Evolutionary conservation across 306 rosid genomes (phyloP).

Genomic region (Pyrus bretschneideri): DNA sequence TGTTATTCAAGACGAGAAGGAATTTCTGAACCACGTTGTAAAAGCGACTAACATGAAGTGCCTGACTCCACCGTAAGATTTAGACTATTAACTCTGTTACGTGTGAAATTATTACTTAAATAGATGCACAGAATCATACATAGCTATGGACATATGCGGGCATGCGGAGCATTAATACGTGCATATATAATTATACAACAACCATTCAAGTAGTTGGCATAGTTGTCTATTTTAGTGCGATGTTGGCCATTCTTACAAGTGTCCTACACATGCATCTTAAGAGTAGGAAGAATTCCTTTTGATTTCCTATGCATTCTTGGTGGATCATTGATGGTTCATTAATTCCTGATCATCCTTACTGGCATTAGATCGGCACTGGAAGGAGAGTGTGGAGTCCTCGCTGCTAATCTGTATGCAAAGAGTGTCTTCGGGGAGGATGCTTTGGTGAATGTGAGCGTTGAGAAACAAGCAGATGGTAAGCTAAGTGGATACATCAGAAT

Average conservation of each 20-base stretch:
- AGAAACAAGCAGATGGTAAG: slow-evolving; percentile 82
- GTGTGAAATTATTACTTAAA: background rate
- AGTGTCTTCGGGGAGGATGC: slow-evolving; percentile 99
- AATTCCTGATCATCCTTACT: slow-evolving; percentile 10
- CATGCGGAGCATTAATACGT: too few species aligned
- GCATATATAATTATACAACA: background rate
- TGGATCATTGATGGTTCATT: slow-evolving; percentile 10
- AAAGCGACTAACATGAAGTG: slow-evolving; percentile 91
- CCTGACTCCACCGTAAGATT: slow-evolving; percentile 77
- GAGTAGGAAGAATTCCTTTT: background rate
- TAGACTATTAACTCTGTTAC: background rate
- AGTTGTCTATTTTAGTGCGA: background rate
- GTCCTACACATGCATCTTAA: background rate
- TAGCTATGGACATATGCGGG: background rate
- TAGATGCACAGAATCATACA: background rate
- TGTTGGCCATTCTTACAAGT: background rate
- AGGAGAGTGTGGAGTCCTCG: slow-evolving; percentile 96
- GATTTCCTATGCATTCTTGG: background rate
- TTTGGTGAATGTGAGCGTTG: slow-evolving; percentile 86
- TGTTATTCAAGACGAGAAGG: slow-evolving; percentile 75
- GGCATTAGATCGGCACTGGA: slow-evolving; percentile 77
- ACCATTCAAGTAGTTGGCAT: background rate
- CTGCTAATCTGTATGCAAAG: slow-evolving; percentile 93
- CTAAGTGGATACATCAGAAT: slow-evolving; percentile 94
- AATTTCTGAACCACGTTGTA: slow-evolving; percentile 64